Conservation (phyloP, 1,139 yeast genomes). For the Scheffersomyces insectosa region DNA sequence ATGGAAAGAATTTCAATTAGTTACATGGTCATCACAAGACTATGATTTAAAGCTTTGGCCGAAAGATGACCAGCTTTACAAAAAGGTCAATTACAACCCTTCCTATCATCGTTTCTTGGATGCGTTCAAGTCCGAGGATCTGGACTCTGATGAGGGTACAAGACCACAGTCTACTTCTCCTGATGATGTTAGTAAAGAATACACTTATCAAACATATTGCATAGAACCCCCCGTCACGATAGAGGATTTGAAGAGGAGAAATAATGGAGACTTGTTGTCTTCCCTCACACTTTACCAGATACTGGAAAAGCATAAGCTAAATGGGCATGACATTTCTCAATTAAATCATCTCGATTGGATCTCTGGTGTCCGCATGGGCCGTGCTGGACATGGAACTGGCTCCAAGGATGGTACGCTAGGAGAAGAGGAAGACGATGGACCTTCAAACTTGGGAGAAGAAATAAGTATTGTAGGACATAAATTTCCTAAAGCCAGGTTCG, state of each 20-base stretch:
- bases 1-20: constrained; percentile 83
- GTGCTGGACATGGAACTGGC: constrained; percentile 37
- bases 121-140: constrained; percentile 17
- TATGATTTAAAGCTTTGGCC: constrained; percentile 86
- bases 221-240: constrained; percentile 41
- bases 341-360: constrained; percentile 86
- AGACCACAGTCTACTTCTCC: not conserved
- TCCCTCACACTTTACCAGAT: constrained; percentile 36
- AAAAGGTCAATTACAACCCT: constrained; percentile 56
- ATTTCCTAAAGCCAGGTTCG: constrained; percentile 84
- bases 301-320: constrained; percentile 29
- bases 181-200: constrained; percentile 4
- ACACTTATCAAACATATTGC: constrained; percentile 37
- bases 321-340: constrained; percentile 30
- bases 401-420: constrained; percentile 16
- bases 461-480: constrained; percentile 87
- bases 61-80: constrained; percentile 57
- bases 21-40: constrained; percentile 88
- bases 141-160: constrained; percentile 16
- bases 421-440: constrained; percentile 44
- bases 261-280: constrained; percentile 38
- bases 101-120: constrained; percentile 31
- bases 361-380: constrained; percentile 83
- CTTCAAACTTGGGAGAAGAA: constrained; percentile 84
- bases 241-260: constrained; percentile 31